Conservation (phyloP, 805 yeast species). For the Deakozyma indianensis region DNA sequence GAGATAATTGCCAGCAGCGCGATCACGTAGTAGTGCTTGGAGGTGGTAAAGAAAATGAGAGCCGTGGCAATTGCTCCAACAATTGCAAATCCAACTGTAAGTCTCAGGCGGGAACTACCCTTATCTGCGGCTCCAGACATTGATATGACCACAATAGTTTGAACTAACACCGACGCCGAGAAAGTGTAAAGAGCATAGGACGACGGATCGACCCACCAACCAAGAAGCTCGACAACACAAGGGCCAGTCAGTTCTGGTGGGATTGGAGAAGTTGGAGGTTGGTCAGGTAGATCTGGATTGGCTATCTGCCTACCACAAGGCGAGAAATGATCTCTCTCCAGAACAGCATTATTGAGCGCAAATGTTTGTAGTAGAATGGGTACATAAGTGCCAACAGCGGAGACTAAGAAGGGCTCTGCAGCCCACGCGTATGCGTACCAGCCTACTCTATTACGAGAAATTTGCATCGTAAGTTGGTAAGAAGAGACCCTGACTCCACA, state of each 20-base stretch:
- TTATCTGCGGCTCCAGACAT: slow-evolving; percentile 62
- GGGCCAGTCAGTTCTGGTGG: slow-evolving; percentile 11
- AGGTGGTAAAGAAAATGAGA: slow-evolving; percentile 25
- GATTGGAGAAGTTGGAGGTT: slow-evolving; percentile 6
- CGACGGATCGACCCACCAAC: slow-evolving; percentile 49
- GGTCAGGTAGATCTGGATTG: slow-evolving; percentile 7
- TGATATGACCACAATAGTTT: slow-evolving; percentile 53
- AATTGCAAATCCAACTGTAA: slow-evolving; percentile 42
- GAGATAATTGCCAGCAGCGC: slow-evolving; percentile 44
- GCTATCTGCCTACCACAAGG: slow-evolving; percentile 29
- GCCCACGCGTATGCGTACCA: slow-evolving; percentile 64
- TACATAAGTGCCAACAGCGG: slow-evolving; percentile 66
- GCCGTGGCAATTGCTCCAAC: slow-evolving; percentile 45
- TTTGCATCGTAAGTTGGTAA: too few species aligned
- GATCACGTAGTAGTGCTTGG: slow-evolving; percentile 35
- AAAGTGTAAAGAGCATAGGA: slow-evolving; percentile 64
- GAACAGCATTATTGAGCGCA: slow-evolving; percentile 61
- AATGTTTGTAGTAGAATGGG: slow-evolving; percentile 58
- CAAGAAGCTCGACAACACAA: slow-evolving; percentile 36
- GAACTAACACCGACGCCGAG: slow-evolving; percentile 57
- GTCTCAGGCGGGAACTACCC: slow-evolving; percentile 42
- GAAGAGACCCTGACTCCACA: too few species aligned
- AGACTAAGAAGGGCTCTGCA: slow-evolving; percentile 67
- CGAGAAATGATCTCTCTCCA: slow-evolving; percentile 38
- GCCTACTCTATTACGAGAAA: slow-evolving; percentile 24